phyloP scores from a whole-genome alignment of 805 yeast species.

The Yarrowia deformans region DNA sequence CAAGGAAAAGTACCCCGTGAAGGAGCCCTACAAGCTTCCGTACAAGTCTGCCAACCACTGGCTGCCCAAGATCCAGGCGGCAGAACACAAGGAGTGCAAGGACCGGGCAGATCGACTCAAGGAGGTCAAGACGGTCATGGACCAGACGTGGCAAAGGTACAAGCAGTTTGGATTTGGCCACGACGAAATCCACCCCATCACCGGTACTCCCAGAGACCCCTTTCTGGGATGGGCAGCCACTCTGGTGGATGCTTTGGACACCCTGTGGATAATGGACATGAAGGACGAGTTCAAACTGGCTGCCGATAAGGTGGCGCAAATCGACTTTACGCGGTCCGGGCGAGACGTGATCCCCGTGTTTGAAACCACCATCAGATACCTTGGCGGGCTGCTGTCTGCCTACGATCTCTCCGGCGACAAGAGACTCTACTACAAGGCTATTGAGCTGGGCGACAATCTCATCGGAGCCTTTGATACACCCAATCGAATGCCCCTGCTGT shows the following conservation, averaged over 20 bases:
- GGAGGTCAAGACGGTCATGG: conserved; percentile 52
- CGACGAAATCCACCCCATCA: conserved; percentile 57
- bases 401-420: conserved; percentile 57
- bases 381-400: conserved; percentile 63
- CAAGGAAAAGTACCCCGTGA: conserved; percentile 24
- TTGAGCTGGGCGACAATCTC: conserved; percentile 58
- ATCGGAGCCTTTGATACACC: conserved; percentile 67
- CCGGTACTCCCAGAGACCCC: conserved; percentile 50
- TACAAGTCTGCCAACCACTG: neutral
- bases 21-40: conserved; percentile 2
- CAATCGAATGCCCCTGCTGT: conserved; percentile 60
- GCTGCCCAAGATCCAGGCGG: conserved; percentile 43
- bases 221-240: conserved; percentile 63
- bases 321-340: conserved; percentile 54
- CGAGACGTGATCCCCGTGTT: conserved; percentile 57
- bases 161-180: conserved; percentile 55
- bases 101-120: conserved; percentile 44
- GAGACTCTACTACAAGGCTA: conserved; percentile 54
- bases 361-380: conserved; percentile 60
- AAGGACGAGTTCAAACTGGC: conserved; percentile 54
- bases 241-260: conserved; percentile 61
- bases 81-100: neutral
- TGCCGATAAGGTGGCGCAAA: conserved; percentile 50
- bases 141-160: conserved; percentile 57
- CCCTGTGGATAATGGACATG: conserved; percentile 58